Evolutionary conservation across 495 filamentous ascomycete species (phyloP).

Genomic region (Xylaria bambusicola): DNA sequence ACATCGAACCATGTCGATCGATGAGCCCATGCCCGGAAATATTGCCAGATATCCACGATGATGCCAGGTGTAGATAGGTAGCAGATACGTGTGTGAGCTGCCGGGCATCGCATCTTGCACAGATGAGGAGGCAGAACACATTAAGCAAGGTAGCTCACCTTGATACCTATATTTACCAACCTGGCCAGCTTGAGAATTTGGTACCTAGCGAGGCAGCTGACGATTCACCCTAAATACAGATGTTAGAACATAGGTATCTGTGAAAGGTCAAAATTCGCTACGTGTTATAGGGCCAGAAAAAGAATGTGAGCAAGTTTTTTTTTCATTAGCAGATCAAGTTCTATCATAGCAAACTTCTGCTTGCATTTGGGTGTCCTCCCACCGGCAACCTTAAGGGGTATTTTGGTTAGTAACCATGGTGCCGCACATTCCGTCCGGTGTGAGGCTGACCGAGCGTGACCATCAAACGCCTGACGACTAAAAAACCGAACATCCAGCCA

Average conservation of each 20-base stretch:
- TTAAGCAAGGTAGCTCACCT: no score
- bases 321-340: constrained; percentile 38
- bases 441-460: constrained; percentile 35
- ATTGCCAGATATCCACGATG: not conserved
- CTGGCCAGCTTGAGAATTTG: no score
- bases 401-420: constrained; percentile 38
- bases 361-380: constrained; percentile 31
- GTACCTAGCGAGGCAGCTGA: no score
- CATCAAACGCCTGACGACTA: constrained; percentile 37
- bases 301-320: constrained; percentile 26
- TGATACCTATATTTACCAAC: no score
- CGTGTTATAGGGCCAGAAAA: not conserved
- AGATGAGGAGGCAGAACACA: no score
- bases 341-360: constrained; percentile 33
- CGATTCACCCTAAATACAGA: no score
- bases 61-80: no score
- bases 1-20: constrained; percentile 7
- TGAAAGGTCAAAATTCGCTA: not conserved
- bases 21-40: not conserved
- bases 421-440: constrained; percentile 38
- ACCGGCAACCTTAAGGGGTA: constrained; percentile 35
- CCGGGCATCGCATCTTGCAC: no score
- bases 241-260: not conserved
- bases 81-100: no score
- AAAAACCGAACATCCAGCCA: constrained; percentile 33